Evolutionary conservation across 768 basidiomycete genomes (phyloP).

Genomic region (Scleroderma citrinum): DNA sequence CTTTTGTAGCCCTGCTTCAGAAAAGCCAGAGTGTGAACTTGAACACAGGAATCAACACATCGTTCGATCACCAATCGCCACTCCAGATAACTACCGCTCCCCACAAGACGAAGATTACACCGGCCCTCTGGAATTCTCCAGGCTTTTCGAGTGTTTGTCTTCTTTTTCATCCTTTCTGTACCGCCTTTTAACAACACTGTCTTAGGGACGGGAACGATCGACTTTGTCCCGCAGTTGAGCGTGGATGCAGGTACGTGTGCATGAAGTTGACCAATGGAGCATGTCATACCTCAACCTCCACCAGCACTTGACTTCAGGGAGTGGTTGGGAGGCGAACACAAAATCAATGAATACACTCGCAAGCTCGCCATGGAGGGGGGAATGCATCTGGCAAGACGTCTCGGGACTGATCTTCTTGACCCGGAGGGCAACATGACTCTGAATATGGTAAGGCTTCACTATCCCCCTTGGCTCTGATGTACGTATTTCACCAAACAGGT

Average conservation of each 20-base stretch:
- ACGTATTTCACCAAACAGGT: slow-evolving; percentile 18
- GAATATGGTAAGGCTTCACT: slow-evolving; percentile 49
- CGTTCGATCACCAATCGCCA: slow-evolving; percentile 55
- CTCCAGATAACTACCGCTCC: slow-evolving; percentile 46
- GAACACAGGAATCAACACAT: slow-evolving; percentile 53
- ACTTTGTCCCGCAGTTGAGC: slow-evolving; percentile 48
- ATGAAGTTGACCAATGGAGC: not conserved
- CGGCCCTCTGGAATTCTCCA: slow-evolving; percentile 35
- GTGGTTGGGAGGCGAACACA: slow-evolving; percentile 69
- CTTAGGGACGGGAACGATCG: slow-evolving; percentile 61
- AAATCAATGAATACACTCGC: slow-evolving; percentile 68
- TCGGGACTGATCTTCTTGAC: slow-evolving; percentile 62
- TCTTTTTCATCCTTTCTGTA: not conserved
- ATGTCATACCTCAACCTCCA: slow-evolving; percentile 3
- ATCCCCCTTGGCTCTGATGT: not conserved
- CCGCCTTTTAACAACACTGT: not conserved
- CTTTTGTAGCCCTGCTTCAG: not conserved
- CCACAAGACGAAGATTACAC: slow-evolving; percentile 32
- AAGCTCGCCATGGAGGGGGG: slow-evolving; percentile 64
- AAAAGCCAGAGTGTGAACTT: not conserved
- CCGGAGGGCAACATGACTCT: slow-evolving; percentile 53
- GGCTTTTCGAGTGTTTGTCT: slow-evolving; percentile 41
- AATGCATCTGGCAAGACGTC: slow-evolving; percentile 45
- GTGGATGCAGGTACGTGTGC: slow-evolving; percentile 42
- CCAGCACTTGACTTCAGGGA: slow-evolving; percentile 67